Conservation (phyloP, 805 yeast species). For the Metschnikowia gelsemii region DNA sequence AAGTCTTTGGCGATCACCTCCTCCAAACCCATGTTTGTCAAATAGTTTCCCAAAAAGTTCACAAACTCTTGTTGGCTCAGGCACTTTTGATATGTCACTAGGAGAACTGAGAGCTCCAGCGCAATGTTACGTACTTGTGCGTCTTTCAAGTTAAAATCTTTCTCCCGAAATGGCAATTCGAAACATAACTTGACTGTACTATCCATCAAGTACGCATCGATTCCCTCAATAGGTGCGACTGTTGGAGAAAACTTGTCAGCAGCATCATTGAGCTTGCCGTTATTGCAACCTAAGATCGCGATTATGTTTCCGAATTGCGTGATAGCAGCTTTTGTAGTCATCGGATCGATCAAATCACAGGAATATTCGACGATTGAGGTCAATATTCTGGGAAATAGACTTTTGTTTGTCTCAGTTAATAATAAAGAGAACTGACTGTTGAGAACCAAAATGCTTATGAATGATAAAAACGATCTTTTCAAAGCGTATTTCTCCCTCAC, state of each 20-base stretch:
- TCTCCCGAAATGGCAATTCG: constrained; percentile 76
- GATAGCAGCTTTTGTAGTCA: constrained; percentile 66
- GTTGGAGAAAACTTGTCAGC: constrained; percentile 51
- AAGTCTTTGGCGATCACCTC: constrained; percentile 59
- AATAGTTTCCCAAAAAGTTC: constrained; percentile 48
- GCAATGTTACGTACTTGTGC: constrained; percentile 76
- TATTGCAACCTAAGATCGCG: constrained; percentile 61
- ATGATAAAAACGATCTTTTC: constrained; percentile 67
- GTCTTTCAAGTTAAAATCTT: constrained; percentile 65
- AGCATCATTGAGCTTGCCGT: constrained; percentile 58
- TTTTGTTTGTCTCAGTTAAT: constrained; percentile 64
- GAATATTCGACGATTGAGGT: constrained; percentile 65
- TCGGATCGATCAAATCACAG: constrained; percentile 59
- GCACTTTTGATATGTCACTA: constrained; percentile 50
- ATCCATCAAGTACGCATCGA: constrained; percentile 67
- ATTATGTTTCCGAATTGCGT: constrained; percentile 65
- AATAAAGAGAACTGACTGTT: constrained; percentile 81
- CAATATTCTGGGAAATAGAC: constrained; percentile 58
- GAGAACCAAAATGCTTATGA: constrained; percentile 66
- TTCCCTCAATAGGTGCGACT: constrained; percentile 61
- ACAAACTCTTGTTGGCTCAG: constrained; percentile 45
- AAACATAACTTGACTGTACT: constrained; percentile 66
- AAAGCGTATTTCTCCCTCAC: constrained; percentile 62
- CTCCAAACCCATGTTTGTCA: constrained; percentile 59
- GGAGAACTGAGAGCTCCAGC: constrained; percentile 68